Evolutionary conservation across 805 yeast genomes (phyloP), one percentile per base, ranked within the genome.

Genomic region (Metschnikowia santaceciliae): DNA sequence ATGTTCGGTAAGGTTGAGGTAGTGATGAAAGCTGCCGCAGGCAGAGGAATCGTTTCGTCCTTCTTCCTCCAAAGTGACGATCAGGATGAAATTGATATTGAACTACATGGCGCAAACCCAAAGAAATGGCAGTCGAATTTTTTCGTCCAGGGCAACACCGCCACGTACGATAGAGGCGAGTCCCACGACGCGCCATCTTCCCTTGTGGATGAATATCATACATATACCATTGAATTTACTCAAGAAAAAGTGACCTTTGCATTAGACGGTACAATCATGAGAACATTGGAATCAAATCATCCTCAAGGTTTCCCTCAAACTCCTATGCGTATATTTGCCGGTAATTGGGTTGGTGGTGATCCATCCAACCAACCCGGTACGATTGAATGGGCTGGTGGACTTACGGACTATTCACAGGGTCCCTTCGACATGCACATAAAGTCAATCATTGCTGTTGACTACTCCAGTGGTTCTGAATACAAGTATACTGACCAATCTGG

Each of bases 1-100:
- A 88, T 90, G 94, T 91, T 84, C 67, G 97, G 97, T 51, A 82
- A 82, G 56, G 80, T 90, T 32, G 95, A 88, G 65, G 90, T 82
- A 5, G 75, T 74, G 1, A 65, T 87, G 53, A 77, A 84, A 64
- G 87, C 91, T 15, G 91, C 95, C 3, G 71, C 78, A 14, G 97
- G 96, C 23, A 68, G 67, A 17, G 97, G 97, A 54, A 77, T 91
- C 38, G 81, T 90, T 13, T 86, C 96, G 0, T 84, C 94, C 1
- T 81, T 90, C 58, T 88, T 84, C 56, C 75, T 90, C 49, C 95
- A 89, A 63, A 72, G 79, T 41, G 97, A 91, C 65, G 96, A 86
- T 61, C 73, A 85, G 56, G 97, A 91, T 68, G 97, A 91, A 69
- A 82, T 91, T 43, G 97, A 91, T 69, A 63, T 87, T 45, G 97